phyloP scores from a whole-genome alignment of 805 yeast genomes.

The Starmera dryadoides region DNA sequence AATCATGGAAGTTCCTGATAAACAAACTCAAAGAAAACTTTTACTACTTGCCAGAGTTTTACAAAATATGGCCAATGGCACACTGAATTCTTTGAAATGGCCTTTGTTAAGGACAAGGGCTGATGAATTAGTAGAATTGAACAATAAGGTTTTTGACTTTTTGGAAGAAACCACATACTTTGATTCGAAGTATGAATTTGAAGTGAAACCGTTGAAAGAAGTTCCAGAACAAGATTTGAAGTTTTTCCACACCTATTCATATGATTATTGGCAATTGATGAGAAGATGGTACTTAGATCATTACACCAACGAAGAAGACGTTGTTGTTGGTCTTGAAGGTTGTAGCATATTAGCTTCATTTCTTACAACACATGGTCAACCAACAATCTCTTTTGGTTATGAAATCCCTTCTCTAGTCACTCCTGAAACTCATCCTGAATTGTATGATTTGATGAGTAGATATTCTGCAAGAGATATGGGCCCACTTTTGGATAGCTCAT shows the following conservation, averaged over 20 bases:
- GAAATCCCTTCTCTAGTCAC: constrained; percentile 49
- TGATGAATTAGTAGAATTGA: constrained; percentile 34
- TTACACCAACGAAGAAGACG: constrained; percentile 12
- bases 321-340: constrained; percentile 14
- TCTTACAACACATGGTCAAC: constrained; percentile 49
- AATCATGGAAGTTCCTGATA: constrained; percentile 30
- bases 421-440: constrained; percentile 41
- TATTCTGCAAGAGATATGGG: constrained; percentile 49
- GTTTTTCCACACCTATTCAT: constrained; percentile 41
- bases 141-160: constrained; percentile 31
- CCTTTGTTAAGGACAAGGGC: constrained; percentile 39
- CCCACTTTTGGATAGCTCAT: constrained; percentile 31
- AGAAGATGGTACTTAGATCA: constrained; percentile 19
- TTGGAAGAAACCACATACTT: constrained; percentile 27
- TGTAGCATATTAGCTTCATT: constrained; percentile 39
- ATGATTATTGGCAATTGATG: constrained; percentile 38
- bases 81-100: constrained; percentile 59
- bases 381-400: constrained; percentile 45
- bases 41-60: constrained; percentile 76
- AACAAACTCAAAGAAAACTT: constrained; percentile 51
- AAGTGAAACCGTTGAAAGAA: constrained; percentile 10
- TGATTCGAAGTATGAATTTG: constrained; percentile 17
- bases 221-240: constrained; percentile 23
- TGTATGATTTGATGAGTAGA: constrained; percentile 70
- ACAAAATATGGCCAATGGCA: constrained; percentile 83